A percentile compares a stretch with the other conserved stretches of the same genome.
Conservation (phyloP, 2,329 filamentous ascomycete species). For the Juglanconis juglandina region DNA sequence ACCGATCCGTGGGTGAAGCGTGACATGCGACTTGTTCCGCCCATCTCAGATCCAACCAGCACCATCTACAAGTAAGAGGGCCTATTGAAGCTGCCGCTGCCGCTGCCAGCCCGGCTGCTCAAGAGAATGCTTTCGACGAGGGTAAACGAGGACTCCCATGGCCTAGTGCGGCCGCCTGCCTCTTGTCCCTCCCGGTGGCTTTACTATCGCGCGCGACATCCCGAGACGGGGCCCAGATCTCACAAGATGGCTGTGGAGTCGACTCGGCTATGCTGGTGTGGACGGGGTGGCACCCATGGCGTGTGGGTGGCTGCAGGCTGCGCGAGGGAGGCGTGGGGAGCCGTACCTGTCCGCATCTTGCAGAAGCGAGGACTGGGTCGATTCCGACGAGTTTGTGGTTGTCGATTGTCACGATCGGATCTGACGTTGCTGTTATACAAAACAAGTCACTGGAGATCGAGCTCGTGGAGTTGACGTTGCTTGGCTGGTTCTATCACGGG, state of each 20-base stretch:
- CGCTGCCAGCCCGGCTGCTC: not conserved
- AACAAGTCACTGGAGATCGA: not conserved
- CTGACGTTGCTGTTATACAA: not conserved
- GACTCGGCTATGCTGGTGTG: constrained; percentile 1
- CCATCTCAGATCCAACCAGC: not conserved
- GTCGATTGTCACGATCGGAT: not conserved
- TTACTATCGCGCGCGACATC: constrained; percentile 6
- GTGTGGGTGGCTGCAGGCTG: constrained; percentile 12
- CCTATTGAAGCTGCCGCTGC: not conserved
- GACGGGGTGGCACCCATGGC: constrained; percentile 5
- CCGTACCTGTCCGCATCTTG: not conserved
- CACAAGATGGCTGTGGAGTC: not conserved
- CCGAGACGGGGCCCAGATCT: not conserved
- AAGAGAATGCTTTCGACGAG: not conserved
- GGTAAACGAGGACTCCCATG: not conserved
- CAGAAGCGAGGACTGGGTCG: not conserved
- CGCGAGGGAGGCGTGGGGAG: not conserved
- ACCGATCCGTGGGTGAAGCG: constrained; percentile 1
- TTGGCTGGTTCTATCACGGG: not conserved
- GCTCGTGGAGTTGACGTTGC: not conserved
- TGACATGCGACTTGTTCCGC: not conserved
- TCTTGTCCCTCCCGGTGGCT: constrained; percentile 8
- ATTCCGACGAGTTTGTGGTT: not conserved
- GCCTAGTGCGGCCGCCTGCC: constrained; percentile 11
- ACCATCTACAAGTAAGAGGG: not conserved